Evolutionary conservation across 2,329 filamentous ascomycete genomes (phyloP).

Genomic region (Chalara sp.): DNA sequence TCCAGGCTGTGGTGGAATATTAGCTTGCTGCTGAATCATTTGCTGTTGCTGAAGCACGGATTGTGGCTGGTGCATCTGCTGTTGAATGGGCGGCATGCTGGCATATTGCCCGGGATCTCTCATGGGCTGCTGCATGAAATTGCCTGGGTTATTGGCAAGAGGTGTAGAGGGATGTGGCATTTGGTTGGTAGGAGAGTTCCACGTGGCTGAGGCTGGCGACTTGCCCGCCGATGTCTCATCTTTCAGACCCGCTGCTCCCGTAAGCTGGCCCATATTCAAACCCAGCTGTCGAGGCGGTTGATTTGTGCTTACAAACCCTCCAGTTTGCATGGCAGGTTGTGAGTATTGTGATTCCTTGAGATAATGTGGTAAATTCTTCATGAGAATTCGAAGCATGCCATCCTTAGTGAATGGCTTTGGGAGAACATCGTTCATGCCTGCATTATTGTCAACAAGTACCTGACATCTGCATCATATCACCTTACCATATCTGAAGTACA

Average conservation of each 20-base stretch:
- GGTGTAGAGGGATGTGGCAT: conserved; percentile 23
- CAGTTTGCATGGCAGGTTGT: conserved; percentile 14
- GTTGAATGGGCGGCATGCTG: conserved; percentile 22
- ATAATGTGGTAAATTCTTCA: conserved; percentile 81
- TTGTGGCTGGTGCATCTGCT: conserved; percentile 10
- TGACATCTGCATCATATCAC: conserved; percentile 4
- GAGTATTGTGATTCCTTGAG: conserved; percentile 50
- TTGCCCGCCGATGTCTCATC: conserved; percentile 27
- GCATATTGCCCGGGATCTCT: conserved; percentile 20
- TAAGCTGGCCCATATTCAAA: conserved; percentile 24
- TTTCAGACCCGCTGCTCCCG: conserved; percentile 23
- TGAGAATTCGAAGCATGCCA: conserved; percentile 76
- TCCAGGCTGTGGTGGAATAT: no score
- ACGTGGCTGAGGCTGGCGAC: conserved; percentile 22
- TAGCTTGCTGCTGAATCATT: no score
- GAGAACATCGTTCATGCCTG: conserved; percentile 95
- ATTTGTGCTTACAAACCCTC: conserved; percentile 18
- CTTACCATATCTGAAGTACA: conserved; percentile 95
- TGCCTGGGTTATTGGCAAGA: conserved; percentile 14
- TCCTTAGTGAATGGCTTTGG: conserved; percentile 95
- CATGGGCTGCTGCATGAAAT: conserved; percentile 23
- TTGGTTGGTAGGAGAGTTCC: conserved; percentile 27
- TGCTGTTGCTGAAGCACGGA: conserved; percentile 6
- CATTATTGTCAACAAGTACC: conserved; percentile 24
- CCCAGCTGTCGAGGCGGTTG: conserved; percentile 18